These are phyloP conservation scores for Lichtheimia ornata DNA, from an alignment of 371 early-diverging fungal genomes.

Conservation along the genomic window DNA sequence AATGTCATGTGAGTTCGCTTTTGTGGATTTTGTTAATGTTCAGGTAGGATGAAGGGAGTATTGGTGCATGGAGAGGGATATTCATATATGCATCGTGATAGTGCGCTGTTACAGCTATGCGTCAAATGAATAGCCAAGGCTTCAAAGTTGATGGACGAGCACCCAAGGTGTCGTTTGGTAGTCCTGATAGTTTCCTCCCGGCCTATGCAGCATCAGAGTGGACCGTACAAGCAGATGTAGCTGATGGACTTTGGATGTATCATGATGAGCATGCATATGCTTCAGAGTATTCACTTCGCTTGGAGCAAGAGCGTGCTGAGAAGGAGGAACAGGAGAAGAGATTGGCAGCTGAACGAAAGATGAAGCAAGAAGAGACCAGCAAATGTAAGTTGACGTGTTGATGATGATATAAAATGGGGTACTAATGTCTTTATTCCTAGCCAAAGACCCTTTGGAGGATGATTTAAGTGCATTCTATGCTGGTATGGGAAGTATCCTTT, in stretches of 20 bases:
- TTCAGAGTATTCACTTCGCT: conserved; percentile 29
- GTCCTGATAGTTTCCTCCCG: conserved; percentile 53
- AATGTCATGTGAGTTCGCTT: conserved; percentile 61
- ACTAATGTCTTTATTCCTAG: not conserved
- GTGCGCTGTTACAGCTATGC: conserved; percentile 28
- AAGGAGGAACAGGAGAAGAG: conserved; percentile 24
- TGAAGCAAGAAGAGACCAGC: conserved; percentile 20
- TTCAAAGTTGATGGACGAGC: conserved; percentile 43
- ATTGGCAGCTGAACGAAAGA: conserved; percentile 28
- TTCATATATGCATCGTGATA: too few relatives aligned
- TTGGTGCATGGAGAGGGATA: not conserved
- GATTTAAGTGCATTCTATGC: conserved; percentile 51
- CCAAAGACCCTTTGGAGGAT: conserved; percentile 34
- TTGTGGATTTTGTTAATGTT: conserved; percentile 49
- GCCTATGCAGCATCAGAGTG: conserved; percentile 52
- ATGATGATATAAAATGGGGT: not conserved
- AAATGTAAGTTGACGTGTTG: conserved; percentile 10
- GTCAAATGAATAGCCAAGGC: conserved; percentile 14
- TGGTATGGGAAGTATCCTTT: conserved; percentile 39
- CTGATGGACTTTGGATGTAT: conserved; percentile 48
- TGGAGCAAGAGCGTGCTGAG: conserved; percentile 25
- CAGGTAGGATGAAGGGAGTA: conserved; percentile 18
- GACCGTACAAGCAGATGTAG: conserved; percentile 34
- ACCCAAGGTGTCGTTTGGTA: conserved; percentile 44
- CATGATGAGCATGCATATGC: conserved; percentile 58